Percentiles rank a stretch among this genome's conserved stretches.
Evolutionary conservation across 208 protist species (phyloP).

Genomic region (Leishmania martiniquensis): DNA sequence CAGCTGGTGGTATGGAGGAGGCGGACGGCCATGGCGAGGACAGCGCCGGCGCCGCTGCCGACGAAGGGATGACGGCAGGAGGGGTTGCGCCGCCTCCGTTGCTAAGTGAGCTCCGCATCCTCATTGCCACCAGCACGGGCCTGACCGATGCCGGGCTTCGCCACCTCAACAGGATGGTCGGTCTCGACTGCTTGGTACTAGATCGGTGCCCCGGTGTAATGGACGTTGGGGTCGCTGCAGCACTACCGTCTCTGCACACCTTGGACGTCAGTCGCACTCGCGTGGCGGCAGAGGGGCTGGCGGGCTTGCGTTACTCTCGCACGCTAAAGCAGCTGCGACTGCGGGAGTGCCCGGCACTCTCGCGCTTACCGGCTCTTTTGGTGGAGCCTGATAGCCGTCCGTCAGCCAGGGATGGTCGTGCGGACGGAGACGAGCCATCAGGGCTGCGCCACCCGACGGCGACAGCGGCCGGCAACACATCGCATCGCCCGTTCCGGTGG

Average conservation of each 20-base stretch:
- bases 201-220: slow-evolving; percentile 20
- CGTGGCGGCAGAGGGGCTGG: slow-evolving; percentile 33
- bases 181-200: slow-evolving; percentile 22
- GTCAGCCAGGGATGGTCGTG: background rate
- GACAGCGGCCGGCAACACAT: background rate
- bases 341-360: slow-evolving; percentile 39
- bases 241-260: slow-evolving; percentile 34
- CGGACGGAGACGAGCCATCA: background rate
- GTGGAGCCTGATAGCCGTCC: background rate
- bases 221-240: slow-evolving; percentile 30
- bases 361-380: slow-evolving; percentile 25
- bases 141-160: slow-evolving; percentile 27
- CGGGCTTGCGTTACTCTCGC: slow-evolving; percentile 25
- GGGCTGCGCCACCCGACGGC: background rate
- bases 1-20: background rate
- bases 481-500: background rate
- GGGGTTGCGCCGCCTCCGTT: slow-evolving; percentile 4
- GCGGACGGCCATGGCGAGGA: background rate
- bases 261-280: slow-evolving; percentile 43
- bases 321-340: slow-evolving; percentile 38
- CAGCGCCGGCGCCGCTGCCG: background rate
- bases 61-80: background rate
- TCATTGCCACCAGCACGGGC: slow-evolving; percentile 27
- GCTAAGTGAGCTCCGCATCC: slow-evolving; percentile 14
- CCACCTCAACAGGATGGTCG: slow-evolving; percentile 1